phyloP scores from a whole-genome alignment of 345 rosid genomes.

The Eucalyptus camaldulensis region DNA sequence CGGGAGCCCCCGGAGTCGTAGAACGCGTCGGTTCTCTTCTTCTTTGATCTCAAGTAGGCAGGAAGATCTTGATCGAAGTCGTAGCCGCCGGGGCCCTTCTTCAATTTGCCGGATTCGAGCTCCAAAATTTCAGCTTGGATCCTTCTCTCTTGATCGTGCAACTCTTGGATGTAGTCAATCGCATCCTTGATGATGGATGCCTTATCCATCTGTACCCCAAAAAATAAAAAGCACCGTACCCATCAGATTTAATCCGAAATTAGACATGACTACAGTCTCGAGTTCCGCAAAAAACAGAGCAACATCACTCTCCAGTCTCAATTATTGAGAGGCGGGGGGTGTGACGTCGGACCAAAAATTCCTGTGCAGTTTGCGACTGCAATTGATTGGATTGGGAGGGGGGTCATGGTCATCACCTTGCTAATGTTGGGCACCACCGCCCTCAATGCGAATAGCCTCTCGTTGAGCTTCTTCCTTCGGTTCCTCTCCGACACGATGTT shows the following conservation, averaged over 20 bases:
- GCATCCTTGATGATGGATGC: conserved; percentile 98
- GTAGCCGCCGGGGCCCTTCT: conserved; percentile 11
- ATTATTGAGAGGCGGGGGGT: background rate
- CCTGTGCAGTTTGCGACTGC: background rate
- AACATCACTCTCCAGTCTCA: background rate
- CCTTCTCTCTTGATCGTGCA: conserved; percentile 68
- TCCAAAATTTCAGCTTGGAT: conserved; percentile 64
- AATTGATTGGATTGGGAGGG: background rate
- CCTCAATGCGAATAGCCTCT: conserved; percentile 78
- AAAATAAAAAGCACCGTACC: background rate
- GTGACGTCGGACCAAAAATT: background rate
- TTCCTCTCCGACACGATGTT: conserved; percentile 89
- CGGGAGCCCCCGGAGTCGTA: conserved; percentile 24
- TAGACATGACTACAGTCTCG: background rate
- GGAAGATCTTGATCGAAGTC: conserved; percentile 55
- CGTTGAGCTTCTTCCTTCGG: conserved; percentile 82
- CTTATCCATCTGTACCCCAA: conserved; percentile 70
- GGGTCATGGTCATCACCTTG: conserved; percentile 26
- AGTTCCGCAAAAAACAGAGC: background rate
- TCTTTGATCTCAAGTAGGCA: conserved; percentile 52
- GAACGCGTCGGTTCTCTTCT: conserved; percentile 32
- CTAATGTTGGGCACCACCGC: conserved; percentile 93
- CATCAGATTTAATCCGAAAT: background rate
- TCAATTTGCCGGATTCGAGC: conserved; percentile 44
- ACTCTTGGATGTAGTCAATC: conserved; percentile 71